Base-by-base conservation (phyloP, 805 yeast species). In the Babjeviella inositovora region DNA sequence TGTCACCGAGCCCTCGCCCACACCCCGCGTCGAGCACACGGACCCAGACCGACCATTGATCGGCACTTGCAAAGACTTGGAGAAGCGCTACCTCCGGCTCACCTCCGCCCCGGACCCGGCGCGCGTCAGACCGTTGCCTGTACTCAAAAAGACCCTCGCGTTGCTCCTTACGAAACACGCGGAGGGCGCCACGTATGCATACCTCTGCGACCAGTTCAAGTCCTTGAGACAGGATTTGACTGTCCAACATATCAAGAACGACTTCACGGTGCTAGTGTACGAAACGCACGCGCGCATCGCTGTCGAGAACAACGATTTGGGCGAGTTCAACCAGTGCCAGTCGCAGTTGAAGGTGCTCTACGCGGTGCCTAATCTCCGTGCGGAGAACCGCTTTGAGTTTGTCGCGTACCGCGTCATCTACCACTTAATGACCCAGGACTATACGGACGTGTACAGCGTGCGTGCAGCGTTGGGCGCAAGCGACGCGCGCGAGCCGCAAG, bases 291-390 rank as follows among this genome's bases (percentile, higher is more conserved):
- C 90, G 4, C 65, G 84, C 23, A 53, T 85, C n/a, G 93, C 96
- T 0, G 60, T 87, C 18, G 76, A 71, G 34, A 72, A 76, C 39
- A 61, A 65, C 19, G 98, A 87, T 45, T 49, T 87, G 31, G 96
- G 96, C 7, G 97, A 90, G 45, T 84, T 79, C 44, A 90, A 90
- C 50, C 96, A 87, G 44, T 90, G 97, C 43, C 93, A 79, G 45
- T 69, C 92, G 9, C 81, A 82, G 36, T 49, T 90, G 23, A 66
- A 66, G 31, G 54, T 62, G 21, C 50, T 85, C 13, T 85, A 75
- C 39, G 62, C 53, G 14, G 35, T 37, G 13, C 50, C 52, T 5
- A 29, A 33, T 11, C 38, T 34, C 14, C 33, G 41, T 4, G 49
- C 55, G 7, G 16, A 19, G 2, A 52, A 53, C 26, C 47, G 57